Evolutionary conservation across 2,329 filamentous ascomycete species (phyloP).

Genomic region (Amphichorda felina): DNA sequence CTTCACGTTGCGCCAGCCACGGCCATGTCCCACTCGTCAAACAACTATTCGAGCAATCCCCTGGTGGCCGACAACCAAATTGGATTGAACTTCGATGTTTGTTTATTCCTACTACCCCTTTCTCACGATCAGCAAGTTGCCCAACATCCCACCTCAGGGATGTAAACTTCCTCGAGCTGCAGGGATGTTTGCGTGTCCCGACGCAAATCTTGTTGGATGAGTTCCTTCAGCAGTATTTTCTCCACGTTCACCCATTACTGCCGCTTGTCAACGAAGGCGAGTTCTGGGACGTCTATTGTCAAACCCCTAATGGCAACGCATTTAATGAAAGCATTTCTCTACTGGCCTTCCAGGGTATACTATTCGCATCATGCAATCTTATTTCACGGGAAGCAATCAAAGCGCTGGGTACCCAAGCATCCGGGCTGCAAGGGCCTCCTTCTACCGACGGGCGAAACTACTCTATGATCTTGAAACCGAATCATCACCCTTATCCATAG

Average conservation of each 20-base stretch:
- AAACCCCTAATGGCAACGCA: conserved; percentile 1
- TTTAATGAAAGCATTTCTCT: conserved; percentile 23
- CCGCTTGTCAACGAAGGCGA: conserved; percentile 32
- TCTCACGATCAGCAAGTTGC: conserved; percentile 18
- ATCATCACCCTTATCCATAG: conserved; percentile 23
- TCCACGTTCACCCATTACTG: conserved; percentile 32
- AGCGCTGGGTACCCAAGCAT: conserved; percentile 26
- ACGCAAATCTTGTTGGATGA: conserved; percentile 27
- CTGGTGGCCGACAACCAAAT: conserved; percentile 16
- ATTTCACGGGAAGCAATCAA: conserved; percentile 26
- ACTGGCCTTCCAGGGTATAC: conserved; percentile 31
- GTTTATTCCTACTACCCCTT: conserved; percentile 32
- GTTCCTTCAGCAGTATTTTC: conserved; percentile 34
- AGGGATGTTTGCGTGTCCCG: conserved; percentile 33
- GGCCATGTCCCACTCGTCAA: background rate
- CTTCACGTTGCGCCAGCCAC: background rate
- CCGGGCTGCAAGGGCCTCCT: conserved; percentile 27
- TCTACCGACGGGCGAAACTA: conserved; percentile 27
- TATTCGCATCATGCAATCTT: conserved; percentile 31
- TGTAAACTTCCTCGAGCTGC: conserved; percentile 31
- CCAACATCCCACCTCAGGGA: conserved; percentile 29
- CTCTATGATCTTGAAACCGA: conserved; percentile 32
- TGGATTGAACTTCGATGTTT: conserved; percentile 16
- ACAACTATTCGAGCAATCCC: background rate
- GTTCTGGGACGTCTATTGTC: conserved; percentile 10